Evolutionary conservation across 2,329 filamentous ascomycete species (phyloP).

Genomic region (Trichoderma sp.): DNA sequence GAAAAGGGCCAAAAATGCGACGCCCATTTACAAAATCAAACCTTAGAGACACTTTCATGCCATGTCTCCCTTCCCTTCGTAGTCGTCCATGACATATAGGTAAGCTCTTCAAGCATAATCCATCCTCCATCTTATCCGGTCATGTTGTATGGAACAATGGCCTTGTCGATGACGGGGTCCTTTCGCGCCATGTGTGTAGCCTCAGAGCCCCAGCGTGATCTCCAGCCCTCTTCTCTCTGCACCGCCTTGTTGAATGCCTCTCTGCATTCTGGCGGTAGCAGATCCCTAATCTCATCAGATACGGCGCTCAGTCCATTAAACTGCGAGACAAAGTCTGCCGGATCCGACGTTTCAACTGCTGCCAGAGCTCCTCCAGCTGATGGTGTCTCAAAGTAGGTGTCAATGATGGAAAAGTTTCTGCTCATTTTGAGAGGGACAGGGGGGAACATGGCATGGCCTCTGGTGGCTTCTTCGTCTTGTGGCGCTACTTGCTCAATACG

Average conservation of each 20-base stretch:
- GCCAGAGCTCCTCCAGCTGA: slow-evolving; percentile 48
- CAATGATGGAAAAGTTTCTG: slow-evolving; percentile 59
- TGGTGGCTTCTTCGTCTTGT: slow-evolving; percentile 35
- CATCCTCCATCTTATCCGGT: slow-evolving; percentile 29
- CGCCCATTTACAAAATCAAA: neutral
- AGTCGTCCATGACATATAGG: neutral
- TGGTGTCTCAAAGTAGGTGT: slow-evolving; percentile 56
- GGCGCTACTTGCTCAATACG: slow-evolving; percentile 73
- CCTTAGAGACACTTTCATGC: neutral
- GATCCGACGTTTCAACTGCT: slow-evolving; percentile 46
- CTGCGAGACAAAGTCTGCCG: slow-evolving; percentile 50
- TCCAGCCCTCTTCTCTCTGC: slow-evolving; percentile 69
- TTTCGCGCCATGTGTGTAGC: slow-evolving; percentile 53
- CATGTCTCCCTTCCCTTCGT: neutral
- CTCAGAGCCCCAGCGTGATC: slow-evolving; percentile 72
- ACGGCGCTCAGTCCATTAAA: slow-evolving; percentile 66
- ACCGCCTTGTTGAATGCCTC: slow-evolving; percentile 70
- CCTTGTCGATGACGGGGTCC: slow-evolving; percentile 62
- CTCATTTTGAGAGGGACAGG: slow-evolving; percentile 51
- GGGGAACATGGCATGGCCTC: slow-evolving; percentile 45
- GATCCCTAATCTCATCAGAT: slow-evolving; percentile 63
- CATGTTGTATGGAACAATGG: slow-evolving; percentile 61
- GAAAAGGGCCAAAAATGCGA: neutral
- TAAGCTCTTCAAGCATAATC: neutral
- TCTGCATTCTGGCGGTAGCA: slow-evolving; percentile 70